Conservation (phyloP, 139 green algal species). For the Gonium pectorale region DNA sequence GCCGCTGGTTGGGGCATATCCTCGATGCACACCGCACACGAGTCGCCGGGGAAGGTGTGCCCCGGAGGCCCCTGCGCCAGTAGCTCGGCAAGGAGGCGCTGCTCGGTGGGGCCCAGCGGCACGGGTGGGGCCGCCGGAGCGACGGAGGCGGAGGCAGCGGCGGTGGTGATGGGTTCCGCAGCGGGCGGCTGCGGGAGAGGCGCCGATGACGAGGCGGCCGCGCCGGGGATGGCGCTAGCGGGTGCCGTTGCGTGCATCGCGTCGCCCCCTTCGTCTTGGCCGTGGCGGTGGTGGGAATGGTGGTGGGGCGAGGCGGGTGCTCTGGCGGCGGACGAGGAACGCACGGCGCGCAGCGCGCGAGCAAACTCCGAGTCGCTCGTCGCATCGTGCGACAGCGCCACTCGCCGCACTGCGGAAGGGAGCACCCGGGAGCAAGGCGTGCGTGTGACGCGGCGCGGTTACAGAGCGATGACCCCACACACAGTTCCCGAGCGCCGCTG, state of each 20-base stretch:
- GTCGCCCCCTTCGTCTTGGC: no score
- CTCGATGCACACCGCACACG: conserved; percentile 10
- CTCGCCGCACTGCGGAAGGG: background rate
- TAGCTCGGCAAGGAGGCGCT: background rate
- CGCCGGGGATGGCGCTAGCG: no score
- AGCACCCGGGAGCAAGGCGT: no score
- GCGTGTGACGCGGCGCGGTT: no score
- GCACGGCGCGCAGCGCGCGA: background rate
- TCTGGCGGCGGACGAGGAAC: background rate
- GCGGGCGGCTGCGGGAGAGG: background rate
- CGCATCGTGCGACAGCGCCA: background rate
- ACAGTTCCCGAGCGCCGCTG: no score
- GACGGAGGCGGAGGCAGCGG: background rate
- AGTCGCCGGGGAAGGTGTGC: background rate
- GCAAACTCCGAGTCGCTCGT: background rate
- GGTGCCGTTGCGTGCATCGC: no score
- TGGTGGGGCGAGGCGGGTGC: background rate
- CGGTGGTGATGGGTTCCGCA: no score
- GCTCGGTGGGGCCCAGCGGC: background rate
- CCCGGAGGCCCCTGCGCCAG: background rate
- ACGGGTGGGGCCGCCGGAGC: background rate
- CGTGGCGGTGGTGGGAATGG: background rate
- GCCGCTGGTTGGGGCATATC: background rate
- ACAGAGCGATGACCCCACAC: no score
- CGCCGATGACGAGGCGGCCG: no score